Percentiles rank a stretch among this genome's conserved stretches.
These are phyloP conservation scores for Monosporascus ibericus DNA, from an alignment of 2,329 filamentous ascomycete species.

Conservation along the genomic window DNA sequence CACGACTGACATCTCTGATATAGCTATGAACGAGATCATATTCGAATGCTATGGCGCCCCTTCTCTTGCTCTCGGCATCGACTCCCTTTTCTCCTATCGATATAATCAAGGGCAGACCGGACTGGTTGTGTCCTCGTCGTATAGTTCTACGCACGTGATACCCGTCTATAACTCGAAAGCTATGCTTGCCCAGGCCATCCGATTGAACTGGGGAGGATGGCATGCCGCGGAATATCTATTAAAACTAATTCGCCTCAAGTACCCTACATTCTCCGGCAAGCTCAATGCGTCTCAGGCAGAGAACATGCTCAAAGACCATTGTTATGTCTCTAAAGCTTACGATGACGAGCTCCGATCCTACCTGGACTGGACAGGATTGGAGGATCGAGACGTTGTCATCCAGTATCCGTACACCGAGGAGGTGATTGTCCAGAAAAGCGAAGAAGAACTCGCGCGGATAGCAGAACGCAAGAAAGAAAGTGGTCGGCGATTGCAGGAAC, in stretches of 20 bases:
- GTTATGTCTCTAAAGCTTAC: slow-evolving; percentile 82
- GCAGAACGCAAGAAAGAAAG: slow-evolving; percentile 95
- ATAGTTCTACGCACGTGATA: slow-evolving; percentile 92
- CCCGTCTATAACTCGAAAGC: slow-evolving; percentile 85
- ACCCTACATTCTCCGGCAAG: slow-evolving; percentile 81
- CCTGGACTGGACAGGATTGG: slow-evolving; percentile 86
- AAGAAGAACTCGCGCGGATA: slow-evolving; percentile 84
- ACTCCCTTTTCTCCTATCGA: slow-evolving; percentile 91
- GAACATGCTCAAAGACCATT: slow-evolving; percentile 79
- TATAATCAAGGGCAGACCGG: slow-evolving; percentile 87
- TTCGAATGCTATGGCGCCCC: slow-evolving; percentile 95
- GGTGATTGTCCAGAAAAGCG: slow-evolving; percentile 81
- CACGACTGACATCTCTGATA: slow-evolving; percentile 5
- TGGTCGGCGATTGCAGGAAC: slow-evolving; percentile 83
- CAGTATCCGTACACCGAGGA: slow-evolving; percentile 95
- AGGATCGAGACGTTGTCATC: slow-evolving; percentile 81
- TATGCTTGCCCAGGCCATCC: slow-evolving; percentile 75
- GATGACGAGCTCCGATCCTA: slow-evolving; percentile 69
- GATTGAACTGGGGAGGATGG: slow-evolving; percentile 90
- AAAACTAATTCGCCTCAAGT: slow-evolving; percentile 86
- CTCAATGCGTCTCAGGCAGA: slow-evolving; percentile 83
- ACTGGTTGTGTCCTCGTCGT: slow-evolving; percentile 83
- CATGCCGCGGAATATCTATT: slow-evolving; percentile 87
- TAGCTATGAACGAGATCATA: slow-evolving; percentile 94
- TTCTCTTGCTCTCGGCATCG: slow-evolving; percentile 87